Evolutionary conservation across 129 eudicot genomes (phyloP).

Genomic region (Logfia minima): DNA sequence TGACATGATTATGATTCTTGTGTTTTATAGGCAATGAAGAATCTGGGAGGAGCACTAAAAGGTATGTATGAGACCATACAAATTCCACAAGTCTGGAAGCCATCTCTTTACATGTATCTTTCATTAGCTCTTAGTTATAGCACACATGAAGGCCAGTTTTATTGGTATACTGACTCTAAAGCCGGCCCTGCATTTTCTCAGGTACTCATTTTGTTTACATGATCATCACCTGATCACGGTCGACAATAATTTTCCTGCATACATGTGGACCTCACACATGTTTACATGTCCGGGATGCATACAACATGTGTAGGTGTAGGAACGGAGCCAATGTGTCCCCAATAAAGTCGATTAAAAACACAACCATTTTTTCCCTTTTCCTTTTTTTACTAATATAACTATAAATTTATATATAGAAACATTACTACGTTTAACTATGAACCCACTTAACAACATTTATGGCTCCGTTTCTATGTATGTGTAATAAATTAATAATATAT

Average conservation of each 20-base stretch:
- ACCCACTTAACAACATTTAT: too few relatives aligned
- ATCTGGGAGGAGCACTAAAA: slow-evolving; percentile 45
- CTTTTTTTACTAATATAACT: too few relatives aligned
- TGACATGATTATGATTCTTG: too few relatives aligned
- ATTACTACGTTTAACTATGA: neutral
- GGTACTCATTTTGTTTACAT: slow-evolving; percentile 26
- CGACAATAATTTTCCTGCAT: neutral
- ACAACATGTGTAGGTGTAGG: too few relatives aligned
- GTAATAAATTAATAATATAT: neutral
- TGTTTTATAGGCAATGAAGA: slow-evolving; percentile 32
- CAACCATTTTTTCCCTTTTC: too few relatives aligned
- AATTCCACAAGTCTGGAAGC: slow-evolving; percentile 63
- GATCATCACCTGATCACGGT: neutral
- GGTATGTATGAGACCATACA: slow-evolving; percentile 52
- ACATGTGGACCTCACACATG: neutral
- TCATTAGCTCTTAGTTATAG: slow-evolving; percentile 55
- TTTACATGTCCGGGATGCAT: too few relatives aligned
- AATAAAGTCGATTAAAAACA: too few relatives aligned
- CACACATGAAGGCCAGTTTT: slow-evolving; percentile 66
- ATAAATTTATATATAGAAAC: too few relatives aligned
- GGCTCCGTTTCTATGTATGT: neutral
- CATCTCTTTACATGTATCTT: slow-evolving; percentile 55
- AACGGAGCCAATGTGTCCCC: too few relatives aligned
- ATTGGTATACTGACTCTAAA: slow-evolving; percentile 63
- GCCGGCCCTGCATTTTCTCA: slow-evolving; percentile 66